A percentile compares a stretch with the other conserved stretches of the same genome.
Conservation (phyloP, 1,284 basidiomycete species). For the Kwoniella shivajii region DNA sequence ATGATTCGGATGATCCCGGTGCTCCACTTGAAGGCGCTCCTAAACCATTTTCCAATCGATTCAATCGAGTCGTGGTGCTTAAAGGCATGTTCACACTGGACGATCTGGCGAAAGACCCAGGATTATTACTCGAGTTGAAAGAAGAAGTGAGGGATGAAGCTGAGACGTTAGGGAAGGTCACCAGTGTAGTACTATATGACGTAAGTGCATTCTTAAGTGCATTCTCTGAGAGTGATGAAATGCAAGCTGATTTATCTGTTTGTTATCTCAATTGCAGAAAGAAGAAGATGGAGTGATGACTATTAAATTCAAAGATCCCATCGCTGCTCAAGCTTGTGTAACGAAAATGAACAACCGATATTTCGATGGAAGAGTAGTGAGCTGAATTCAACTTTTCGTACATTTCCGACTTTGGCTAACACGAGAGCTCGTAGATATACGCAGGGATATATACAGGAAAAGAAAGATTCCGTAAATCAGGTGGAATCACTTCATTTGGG, state of each 20-base stretch:
- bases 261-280: conserved; percentile 63
- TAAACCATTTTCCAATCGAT: conserved; percentile 57
- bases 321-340: conserved; percentile 87
- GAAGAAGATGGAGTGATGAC: conserved; percentile 95
- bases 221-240: not conserved
- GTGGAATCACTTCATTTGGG: conserved; percentile 39
- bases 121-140: conserved; percentile 87
- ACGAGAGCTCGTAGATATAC: conserved; percentile 61
- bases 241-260: conserved; percentile 1
- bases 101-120: conserved; percentile 84
- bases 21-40: conserved; percentile 38
- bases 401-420: not conserved
- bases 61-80: conserved; percentile 80
- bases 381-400: conserved; percentile 7
- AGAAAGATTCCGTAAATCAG: conserved; percentile 77
- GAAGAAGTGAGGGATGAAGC: conserved; percentile 96
- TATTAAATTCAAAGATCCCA: conserved; percentile 85
- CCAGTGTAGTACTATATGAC: conserved; percentile 94
- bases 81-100: conserved; percentile 92
- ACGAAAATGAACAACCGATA: conserved; percentile 95
- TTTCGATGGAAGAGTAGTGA: conserved; percentile 71
- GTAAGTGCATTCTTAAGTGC: conserved; percentile 59
- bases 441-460: conserved; percentile 79
- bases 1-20: conserved; percentile 36
- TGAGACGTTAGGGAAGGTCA: conserved; percentile 86